Evolutionary conservation across 2,329 filamentous ascomycete genomes (phyloP), one percentile per base, ranked within the genome.

Genomic region (Fusarium papillatum): DNA sequence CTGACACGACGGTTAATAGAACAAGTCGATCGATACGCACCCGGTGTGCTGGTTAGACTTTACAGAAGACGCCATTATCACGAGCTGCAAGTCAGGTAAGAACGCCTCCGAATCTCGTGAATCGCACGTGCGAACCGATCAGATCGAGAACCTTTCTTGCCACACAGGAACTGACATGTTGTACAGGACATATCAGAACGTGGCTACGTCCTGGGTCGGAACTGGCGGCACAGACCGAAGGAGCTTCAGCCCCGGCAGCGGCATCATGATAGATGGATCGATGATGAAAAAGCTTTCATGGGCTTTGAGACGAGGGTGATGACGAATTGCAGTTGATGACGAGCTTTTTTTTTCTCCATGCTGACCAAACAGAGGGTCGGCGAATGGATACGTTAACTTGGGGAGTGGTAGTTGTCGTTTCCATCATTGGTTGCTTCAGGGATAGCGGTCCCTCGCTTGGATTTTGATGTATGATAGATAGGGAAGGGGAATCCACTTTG

Each of bases 21-120:
- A 94, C 60, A 98, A 98, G 84, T 87, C 90, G 16, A 92, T 98
- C 41, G 95, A 98, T 83, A 91, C 93, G 72, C 95, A 98, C 84
- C 95, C 96, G 65, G 88, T 98, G 57, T 95, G 92, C 83, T 98
- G 96, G 93, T 85, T 99, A 46, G 94, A 93, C n/a, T 99, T 99
- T 80, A 96, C 96, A 66, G 94, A 98, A 82, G 93, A 98, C 79
- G 94, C 94, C 74, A 98, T 99, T 77, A 93, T 98, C 81, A 98
- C 95, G 41, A 95, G 95, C 77, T 98, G 95, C 85, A 94, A 95
- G 82, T 94, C 93, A 85, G 96, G 96, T 97, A 87, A 84, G 93
- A 64, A 59, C 26, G 59, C 43, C n/a, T 38, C 62, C 13, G 16
- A 29, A 66, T 41, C 22, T 55, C 59, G 39, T 10, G 29, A 34